Percentiles rank a stretch among this genome's conserved stretches.
Conservation (phyloP, 2,329 filamentous ascomycete genomes). For the Botryotinia narcissicola region DNA sequence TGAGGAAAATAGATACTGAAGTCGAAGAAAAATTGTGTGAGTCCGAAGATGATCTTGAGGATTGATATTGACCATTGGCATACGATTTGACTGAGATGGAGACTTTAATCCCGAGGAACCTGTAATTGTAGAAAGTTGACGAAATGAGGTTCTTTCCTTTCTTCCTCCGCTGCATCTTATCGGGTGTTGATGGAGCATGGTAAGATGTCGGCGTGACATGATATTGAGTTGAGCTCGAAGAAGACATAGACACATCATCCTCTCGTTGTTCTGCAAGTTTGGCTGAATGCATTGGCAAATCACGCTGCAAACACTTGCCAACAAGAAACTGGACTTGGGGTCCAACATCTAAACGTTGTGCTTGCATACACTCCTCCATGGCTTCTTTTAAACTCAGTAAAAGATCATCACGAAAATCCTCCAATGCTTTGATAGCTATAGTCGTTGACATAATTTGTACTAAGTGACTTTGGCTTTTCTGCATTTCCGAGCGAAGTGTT, state of each 20-base stretch:
- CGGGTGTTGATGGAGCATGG: not conserved
- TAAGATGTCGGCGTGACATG: not conserved
- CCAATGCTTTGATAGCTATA: not conserved
- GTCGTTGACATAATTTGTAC: not conserved
- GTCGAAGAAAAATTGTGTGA: not conserved
- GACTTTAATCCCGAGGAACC: not conserved
- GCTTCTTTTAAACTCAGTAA: not conserved
- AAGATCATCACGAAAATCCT: not conserved
- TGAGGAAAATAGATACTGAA: not conserved
- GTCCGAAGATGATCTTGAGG: not conserved
- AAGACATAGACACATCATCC: not conserved
- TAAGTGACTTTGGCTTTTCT: not conserved
- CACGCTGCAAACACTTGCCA: not conserved
- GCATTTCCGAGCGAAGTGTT: not conserved
- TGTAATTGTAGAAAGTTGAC: not conserved
- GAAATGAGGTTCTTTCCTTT: not conserved
- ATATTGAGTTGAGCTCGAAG: not conserved
- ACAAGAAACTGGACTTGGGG: not conserved
- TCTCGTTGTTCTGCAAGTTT: not conserved
- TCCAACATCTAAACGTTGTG: not conserved
- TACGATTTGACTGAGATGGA: not conserved
- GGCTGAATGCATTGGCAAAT: not conserved
- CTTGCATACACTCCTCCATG: not conserved
- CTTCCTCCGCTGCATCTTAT: not conserved
- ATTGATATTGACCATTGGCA: not conserved